phyloP scores from a whole-genome alignment of 2,329 filamentous ascomycete species.

The Fusarium sp. region DNA sequence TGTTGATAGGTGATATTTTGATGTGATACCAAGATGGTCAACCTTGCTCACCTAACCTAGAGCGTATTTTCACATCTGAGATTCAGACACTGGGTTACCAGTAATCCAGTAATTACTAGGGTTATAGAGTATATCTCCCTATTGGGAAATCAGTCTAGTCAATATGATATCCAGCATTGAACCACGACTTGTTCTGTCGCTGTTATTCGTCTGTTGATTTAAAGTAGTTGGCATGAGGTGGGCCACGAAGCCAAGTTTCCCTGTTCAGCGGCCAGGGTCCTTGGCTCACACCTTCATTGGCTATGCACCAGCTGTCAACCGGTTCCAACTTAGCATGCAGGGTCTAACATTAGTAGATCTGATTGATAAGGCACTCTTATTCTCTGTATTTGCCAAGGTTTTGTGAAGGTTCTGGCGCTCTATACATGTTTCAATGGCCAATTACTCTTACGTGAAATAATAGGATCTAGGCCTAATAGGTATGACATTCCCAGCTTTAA shows the following conservation, averaged over 20 bases:
- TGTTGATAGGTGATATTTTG: background rate
- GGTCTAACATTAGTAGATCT: background rate
- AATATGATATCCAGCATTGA: background rate
- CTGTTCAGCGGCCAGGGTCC: background rate
- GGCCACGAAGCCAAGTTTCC: background rate
- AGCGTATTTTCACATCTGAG: background rate
- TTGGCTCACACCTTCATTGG: background rate
- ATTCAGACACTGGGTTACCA: no score
- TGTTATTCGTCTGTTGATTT: background rate
- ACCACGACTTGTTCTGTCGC: background rate
- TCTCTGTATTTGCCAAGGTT: background rate
- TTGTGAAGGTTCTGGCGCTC: background rate
- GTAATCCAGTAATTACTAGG: no score
- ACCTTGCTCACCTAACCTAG: background rate
- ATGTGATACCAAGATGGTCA: background rate
- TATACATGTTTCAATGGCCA: no score
- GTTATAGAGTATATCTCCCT: rapidly evolving
- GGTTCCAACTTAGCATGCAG: background rate
- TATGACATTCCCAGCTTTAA: background rate
- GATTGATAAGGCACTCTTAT: background rate
- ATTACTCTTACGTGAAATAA: background rate
- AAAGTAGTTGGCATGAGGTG: conserved; percentile 3
- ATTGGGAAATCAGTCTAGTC: rapidly evolving
- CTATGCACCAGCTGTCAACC: background rate
- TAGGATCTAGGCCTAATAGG: background rate